Base-by-base conservation (phyloP, 208 protist genomes). In the Zelonia costaricensis region DNA sequence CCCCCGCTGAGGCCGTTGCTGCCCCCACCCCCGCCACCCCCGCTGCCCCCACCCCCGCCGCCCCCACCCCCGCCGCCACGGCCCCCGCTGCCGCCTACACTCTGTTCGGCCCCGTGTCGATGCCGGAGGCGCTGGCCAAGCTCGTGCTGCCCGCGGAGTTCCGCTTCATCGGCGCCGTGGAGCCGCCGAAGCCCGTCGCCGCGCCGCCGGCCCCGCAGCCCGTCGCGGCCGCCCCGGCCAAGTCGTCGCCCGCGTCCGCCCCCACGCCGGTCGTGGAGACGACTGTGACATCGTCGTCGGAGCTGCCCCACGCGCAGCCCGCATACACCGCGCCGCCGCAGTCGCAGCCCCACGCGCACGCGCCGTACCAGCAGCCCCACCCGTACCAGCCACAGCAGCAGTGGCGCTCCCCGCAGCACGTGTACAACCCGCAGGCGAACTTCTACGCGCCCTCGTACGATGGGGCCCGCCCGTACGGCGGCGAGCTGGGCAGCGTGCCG, bases 51-150 rank as follows among this genome's bases (percentile, higher is more conserved):
- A 5, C 39, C 39, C 6, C 16, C 39, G 16, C 39, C 13, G 39
- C 7, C 13, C 39, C 30, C 38, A 12, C 52, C 16, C 13, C 40
- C 42, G 39, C 33, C 45, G 36, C 44, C 27, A 28, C 43, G 15
- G 20, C 54, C 3, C 12, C 43, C 13, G 30, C 63, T 30, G 44
- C 42, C 16, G 13, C 38, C 62, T 58, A 62, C 53, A 65, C 64
- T 18, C 30, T 36, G 13, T 22, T 79, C 18, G 72, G 71, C 30
- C 73, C 68, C 31, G 57, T 90, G n/a, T 69, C 65, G 38, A 54
- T 90, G 51, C 74, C 84, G n/a, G 56, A 55, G 33, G 74, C 77
- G 15, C 72, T 78, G 38, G 64, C 72, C 15, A 69, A 45, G 43
- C 46, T 78, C 20, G 66, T 73, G 3, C 22, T 35, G 38, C 36